Conservation (phyloP, 495 filamentous ascomycete genomes). For the Penicillium alfredii region DNA sequence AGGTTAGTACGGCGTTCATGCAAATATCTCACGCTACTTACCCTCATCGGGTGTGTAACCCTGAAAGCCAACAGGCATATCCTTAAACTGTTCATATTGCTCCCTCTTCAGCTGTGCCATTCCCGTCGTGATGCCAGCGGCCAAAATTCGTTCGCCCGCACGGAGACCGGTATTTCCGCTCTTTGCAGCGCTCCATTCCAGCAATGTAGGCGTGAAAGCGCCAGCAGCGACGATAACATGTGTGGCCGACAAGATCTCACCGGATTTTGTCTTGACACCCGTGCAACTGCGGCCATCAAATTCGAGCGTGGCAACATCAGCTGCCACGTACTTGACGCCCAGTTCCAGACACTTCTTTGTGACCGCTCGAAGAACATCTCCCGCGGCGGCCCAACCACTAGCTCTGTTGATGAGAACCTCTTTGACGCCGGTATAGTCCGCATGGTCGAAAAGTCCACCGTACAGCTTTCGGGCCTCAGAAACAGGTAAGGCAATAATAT, state of each 20-base stretch:
- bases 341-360: conserved; percentile 40
- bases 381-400: conserved; percentile 60
- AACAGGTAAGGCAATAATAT: conserved; percentile 33
- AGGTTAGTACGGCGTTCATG: conserved; percentile 9
- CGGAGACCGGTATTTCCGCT: conserved; percentile 38
- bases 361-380: conserved; percentile 40
- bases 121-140: conserved; percentile 50
- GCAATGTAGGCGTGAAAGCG: conserved; percentile 52
- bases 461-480: conserved; percentile 41
- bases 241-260: conserved; percentile 35
- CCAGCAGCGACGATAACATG: conserved; percentile 51
- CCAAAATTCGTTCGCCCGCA: conserved; percentile 46
- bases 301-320: conserved; percentile 38
- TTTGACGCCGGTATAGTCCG: conserved; percentile 48
- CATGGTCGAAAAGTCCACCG: conserved; percentile 46
- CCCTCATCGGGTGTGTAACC: conserved; percentile 30
- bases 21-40: conserved; percentile 6
- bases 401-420: conserved; percentile 45
- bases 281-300: conserved; percentile 40
- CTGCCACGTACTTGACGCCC: conserved; percentile 49
- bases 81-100: conserved; percentile 25
- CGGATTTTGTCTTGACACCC: conserved; percentile 42
- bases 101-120: conserved; percentile 30
- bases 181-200: conserved; percentile 48
- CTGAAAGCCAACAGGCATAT: conserved; percentile 35